Evolutionary conservation across 2,329 filamentous ascomycete species (phyloP).

Genomic region (Hypoxylon sp.): DNA sequence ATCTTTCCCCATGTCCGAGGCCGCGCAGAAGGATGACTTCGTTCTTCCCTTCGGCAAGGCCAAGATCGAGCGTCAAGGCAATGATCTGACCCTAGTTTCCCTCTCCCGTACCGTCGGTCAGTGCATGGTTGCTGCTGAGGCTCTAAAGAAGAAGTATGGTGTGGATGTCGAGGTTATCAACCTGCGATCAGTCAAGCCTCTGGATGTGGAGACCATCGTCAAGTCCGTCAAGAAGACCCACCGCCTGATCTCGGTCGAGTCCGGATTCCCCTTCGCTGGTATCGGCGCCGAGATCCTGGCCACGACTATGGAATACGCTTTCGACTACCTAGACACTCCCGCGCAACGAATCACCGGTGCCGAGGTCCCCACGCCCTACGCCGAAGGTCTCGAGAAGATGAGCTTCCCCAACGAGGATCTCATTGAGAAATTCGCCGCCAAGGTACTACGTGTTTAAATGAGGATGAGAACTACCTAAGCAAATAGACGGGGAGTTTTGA

Average conservation of each 20-base stretch:
- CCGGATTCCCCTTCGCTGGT: constrained; percentile 95
- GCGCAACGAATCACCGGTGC: constrained; percentile 95
- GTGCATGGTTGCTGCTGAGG: constrained; percentile 87
- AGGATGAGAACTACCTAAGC: constrained; percentile 9
- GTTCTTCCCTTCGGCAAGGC: constrained; percentile 98
- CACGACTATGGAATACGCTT: constrained; percentile 95
- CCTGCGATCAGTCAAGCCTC: constrained; percentile 95
- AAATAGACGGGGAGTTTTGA: constrained; percentile 32
- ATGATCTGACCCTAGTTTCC: constrained; percentile 95
- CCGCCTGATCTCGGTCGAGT: constrained; percentile 91
- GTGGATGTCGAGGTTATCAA: constrained; percentile 98
- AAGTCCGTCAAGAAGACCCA: constrained; percentile 99
- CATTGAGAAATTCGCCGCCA: constrained; percentile 89
- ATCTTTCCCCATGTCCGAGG: constrained; percentile 96
- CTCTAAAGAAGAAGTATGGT: constrained; percentile 95
- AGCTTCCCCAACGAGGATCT: constrained; percentile 90
- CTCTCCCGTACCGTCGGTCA: constrained; percentile 96
- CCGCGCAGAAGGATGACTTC: constrained; percentile 95
- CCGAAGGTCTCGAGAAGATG: constrained; percentile 93
- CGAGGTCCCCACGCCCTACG: constrained; percentile 97
- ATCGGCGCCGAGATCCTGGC: constrained; percentile 94
- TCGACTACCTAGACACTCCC: constrained; percentile 96
- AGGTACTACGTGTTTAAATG: constrained; percentile 74
- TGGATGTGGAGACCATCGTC: constrained; percentile 95
- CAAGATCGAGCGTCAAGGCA: constrained; percentile 97